Base-by-base conservation (phyloP, 2,329 filamentous ascomycete species). In the Fusarium ramigenum region DNA sequence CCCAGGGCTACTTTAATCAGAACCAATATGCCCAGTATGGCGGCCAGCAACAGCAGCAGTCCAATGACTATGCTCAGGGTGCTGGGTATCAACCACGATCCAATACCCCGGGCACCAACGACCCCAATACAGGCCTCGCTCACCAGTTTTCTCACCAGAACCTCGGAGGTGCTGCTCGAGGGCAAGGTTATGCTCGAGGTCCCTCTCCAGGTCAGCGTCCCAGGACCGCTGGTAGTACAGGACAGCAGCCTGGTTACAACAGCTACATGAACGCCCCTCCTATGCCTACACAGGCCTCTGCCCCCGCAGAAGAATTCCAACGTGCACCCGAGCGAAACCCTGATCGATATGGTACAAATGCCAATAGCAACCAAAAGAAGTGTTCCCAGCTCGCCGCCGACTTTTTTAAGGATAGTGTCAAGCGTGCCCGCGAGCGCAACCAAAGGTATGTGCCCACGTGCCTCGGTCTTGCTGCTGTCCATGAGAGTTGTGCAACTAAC, bases 361-460 rank as follows among this genome's bases (percentile, higher is more conserved):
- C 90, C 74, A 90, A 91, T 78, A 91, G 90, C 80, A 92, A 92
- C 80, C 89, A 92, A 83, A 92, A 91, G 84, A 91, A 91, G 79
- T 92, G 90, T 80, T 89, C 88, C 19, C 89, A 91, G 79, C 81
- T 92, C 79, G 93, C 97, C 43, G 91, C 93, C 63, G 95, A 96
- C 77, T 98, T 98, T 86, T 99, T 98, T 90, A 97, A 97, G 84
- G 96, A 99, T 84, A 98, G 96, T 81, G 97, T 99, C 63, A 96
- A 97, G 87, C 91, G 96, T 78, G 96, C 96, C 58, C 90, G 96
- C 76, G 96, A 98, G 84, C 92, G 96, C 66, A 99, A 99, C 82
- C 92, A 97, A 83, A 93, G 95, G 95, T 97, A 85, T 77, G 88
- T 54, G 81, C 30, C 32, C 42, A 36, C 50, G 42, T 49, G 23